These are phyloP conservation scores for Styphnolobium japonicum DNA, from an alignment of 306 rosid species.

Conservation along the genomic window DNA sequence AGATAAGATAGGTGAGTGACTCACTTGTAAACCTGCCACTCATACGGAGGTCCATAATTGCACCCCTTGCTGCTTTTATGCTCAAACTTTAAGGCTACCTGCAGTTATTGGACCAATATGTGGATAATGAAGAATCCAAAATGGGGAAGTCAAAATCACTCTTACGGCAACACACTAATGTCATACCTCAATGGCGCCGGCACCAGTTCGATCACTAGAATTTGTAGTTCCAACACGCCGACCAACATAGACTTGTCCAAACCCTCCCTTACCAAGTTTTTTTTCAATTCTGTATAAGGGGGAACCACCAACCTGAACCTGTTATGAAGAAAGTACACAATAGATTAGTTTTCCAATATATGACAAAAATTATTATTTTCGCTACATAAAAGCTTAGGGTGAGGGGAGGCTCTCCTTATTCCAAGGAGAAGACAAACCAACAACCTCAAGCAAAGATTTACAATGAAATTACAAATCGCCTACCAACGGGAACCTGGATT, in stretches of 20 bases:
- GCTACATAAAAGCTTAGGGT: too few species aligned
- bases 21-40: slow-evolving; percentile 97
- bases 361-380: not conserved
- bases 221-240: slow-evolving; percentile 53
- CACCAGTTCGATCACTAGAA: slow-evolving; percentile 54
- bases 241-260: slow-evolving; percentile 95
- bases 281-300: slow-evolving; percentile 68
- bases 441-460: too few species aligned
- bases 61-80: slow-evolving; percentile 95
- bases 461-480: too few species aligned
- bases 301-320: slow-evolving; percentile 95
- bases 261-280: slow-evolving; percentile 94
- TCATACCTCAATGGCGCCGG: slow-evolving; percentile 73
- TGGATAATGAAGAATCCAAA: not conserved
- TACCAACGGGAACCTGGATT: too few species aligned
- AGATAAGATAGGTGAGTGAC: slow-evolving; percentile 20
- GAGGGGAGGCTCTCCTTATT: too few species aligned
- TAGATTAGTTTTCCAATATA: not conserved
- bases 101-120: not conserved
- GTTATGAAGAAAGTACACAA: slow-evolving; percentile 21
- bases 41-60: slow-evolving; percentile 86
- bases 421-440: too few species aligned
- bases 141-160: not conserved
- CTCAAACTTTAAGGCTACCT: slow-evolving; percentile 98
- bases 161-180: slow-evolving; percentile 33